Conservation (phyloP, 352 stramenopile genomes). For the Pythium dissimile region DNA sequence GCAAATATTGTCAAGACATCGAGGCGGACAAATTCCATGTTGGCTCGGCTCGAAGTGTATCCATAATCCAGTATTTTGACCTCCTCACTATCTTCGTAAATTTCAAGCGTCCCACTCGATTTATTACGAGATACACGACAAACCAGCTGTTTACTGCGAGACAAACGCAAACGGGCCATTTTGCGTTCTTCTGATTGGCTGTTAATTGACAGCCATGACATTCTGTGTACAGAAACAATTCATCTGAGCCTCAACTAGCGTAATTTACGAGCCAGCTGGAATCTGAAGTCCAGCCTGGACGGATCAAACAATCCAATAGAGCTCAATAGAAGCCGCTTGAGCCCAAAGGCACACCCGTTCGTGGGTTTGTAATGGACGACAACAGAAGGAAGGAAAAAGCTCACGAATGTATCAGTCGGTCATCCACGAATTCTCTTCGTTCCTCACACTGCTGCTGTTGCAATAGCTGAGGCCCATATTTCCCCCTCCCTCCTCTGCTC, state of each 20-base stretch:
- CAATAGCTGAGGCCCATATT: too few relatives aligned
- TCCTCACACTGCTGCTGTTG: not conserved
- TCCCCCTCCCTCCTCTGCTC: too few relatives aligned
- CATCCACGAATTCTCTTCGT: not conserved
- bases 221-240: not conserved
- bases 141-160: not conserved
- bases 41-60: too few relatives aligned
- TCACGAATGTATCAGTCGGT: not conserved
- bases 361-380: not conserved
- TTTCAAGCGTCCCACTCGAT: not conserved
- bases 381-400: not conserved
- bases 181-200: not conserved
- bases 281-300: not conserved
- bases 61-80: not conserved
- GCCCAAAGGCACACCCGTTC: not conserved
- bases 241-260: not conserved
- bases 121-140: not conserved
- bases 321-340: not conserved
- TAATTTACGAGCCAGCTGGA: conserved; percentile 1
- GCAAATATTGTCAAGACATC: too few relatives aligned
- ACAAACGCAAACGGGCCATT: not conserved
- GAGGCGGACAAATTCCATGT: too few relatives aligned
- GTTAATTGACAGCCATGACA: not conserved
- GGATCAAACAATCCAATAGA: too few relatives aligned
- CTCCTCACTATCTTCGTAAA: not conserved